phyloP scores from a whole-genome alignment of 1,284 basidiomycete species.

The Austroboletus novae-zelandiae region DNA sequence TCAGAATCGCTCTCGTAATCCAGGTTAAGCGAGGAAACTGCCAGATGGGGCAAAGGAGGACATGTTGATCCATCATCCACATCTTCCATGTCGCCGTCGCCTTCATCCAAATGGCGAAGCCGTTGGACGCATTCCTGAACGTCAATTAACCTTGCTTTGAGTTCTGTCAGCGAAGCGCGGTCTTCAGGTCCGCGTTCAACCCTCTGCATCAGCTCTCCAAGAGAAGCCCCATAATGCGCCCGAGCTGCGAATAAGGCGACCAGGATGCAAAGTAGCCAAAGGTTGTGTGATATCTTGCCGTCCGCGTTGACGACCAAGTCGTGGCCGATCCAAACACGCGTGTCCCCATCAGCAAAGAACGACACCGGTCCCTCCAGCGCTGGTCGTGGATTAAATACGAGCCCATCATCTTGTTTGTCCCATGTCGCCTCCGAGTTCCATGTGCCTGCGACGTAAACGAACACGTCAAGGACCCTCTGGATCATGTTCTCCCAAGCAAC shows the following conservation, averaged over 20 bases:
- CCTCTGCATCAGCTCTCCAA: constrained; percentile 15
- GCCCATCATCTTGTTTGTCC: constrained; percentile 25
- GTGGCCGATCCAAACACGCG: constrained; percentile 5
- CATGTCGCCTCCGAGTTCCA: constrained; percentile 25
- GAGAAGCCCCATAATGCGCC: constrained; percentile 9
- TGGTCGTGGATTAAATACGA: constrained; percentile 23
- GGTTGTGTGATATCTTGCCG: constrained; percentile 31
- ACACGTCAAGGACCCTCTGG: constrained; percentile 14
- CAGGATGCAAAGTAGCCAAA: constrained; percentile 31
- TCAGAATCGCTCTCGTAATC: constrained; percentile 22
- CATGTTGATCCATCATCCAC: constrained; percentile 20
- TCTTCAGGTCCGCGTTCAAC: constrained; percentile 10
- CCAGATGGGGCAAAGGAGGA: constrained; percentile 24
- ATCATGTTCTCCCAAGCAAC: constrained; percentile 14
- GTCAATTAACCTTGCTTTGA: constrained; percentile 26
- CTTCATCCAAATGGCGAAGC: constrained; percentile 14
- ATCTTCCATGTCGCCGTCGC: constrained; percentile 17
- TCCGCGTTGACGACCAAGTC: constrained; percentile 29
- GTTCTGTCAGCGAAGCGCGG: constrained; percentile 14
- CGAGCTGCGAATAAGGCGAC: constrained; percentile 19
- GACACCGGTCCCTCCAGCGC: constrained; percentile 2
- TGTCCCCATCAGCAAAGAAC: constrained; percentile 1
- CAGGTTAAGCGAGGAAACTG: constrained; percentile 3
- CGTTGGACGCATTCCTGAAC: constrained; percentile 22
- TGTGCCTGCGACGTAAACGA: constrained; percentile 18